Percentiles rank a stretch among this genome's conserved stretches.
These are phyloP conservation scores for Fusarium sp. DNA, from an alignment of 2,329 filamentous ascomycete species.

Conservation along the genomic window DNA sequence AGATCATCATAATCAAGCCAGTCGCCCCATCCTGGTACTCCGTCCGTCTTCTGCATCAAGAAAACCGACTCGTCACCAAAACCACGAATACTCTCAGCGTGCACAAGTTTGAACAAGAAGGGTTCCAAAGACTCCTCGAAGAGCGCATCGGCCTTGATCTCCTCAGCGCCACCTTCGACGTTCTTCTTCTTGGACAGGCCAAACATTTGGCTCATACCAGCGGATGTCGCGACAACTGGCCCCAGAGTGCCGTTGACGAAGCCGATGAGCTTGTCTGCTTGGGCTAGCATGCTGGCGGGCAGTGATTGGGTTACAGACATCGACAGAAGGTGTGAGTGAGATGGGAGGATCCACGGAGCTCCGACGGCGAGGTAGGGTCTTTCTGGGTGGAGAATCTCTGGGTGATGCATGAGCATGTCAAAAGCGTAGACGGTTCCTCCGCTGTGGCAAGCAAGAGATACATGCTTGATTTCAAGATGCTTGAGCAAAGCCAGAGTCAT, in stretches of 20 bases:
- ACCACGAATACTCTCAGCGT: slow-evolving; percentile 1
- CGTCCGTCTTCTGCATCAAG: slow-evolving; percentile 18
- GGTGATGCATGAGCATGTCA: slow-evolving; percentile 22
- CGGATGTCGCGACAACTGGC: slow-evolving; percentile 4
- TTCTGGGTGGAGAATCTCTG: slow-evolving; percentile 18
- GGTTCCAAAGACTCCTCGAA: slow-evolving; percentile 1
- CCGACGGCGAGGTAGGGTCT: slow-evolving; percentile 13
- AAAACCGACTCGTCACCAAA: slow-evolving; percentile 13
- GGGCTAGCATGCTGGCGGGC: neutral
- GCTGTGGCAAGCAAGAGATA: slow-evolving; percentile 16
- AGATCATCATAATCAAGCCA: slow-evolving; percentile 21
- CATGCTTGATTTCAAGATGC: slow-evolving; percentile 5
- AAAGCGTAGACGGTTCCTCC: slow-evolving; percentile 25
- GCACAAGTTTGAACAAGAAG: slow-evolving; percentile 1
- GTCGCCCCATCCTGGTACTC: slow-evolving; percentile 1
- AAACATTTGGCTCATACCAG: slow-evolving; percentile 15
- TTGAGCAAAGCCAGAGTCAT: slow-evolving; percentile 2
- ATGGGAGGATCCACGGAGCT: slow-evolving; percentile 12
- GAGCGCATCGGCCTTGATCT: neutral
- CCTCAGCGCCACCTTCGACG: neutral
- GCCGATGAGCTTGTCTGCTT: slow-evolving; percentile 16
- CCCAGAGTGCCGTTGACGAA: slow-evolving; percentile 12
- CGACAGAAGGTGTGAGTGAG: neutral
- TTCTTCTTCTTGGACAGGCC: neutral
- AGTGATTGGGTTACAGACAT: slow-evolving; percentile 9